A percentile compares a stretch with the other conserved stretches of the same genome.
Conservation (phyloP, 2,329 filamentous ascomycete species). For the Penicillium sp. region DNA sequence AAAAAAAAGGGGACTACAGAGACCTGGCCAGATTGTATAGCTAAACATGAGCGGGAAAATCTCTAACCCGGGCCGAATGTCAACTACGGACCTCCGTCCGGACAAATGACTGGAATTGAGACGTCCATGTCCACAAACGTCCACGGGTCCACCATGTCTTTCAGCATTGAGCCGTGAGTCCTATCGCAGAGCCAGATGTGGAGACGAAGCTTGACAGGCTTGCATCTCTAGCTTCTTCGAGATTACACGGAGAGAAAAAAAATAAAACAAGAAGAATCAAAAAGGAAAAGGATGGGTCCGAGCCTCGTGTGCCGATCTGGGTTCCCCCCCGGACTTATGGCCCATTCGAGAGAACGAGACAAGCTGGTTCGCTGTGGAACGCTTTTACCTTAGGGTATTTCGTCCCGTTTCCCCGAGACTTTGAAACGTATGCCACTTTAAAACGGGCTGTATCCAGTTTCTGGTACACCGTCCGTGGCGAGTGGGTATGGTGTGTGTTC, state of each 20-base stretch:
- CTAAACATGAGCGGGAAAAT: conserved; percentile 6
- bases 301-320: conserved; percentile 5
- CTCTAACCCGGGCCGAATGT: conserved; percentile 18
- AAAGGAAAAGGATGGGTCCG: not conserved
- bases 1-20: not conserved
- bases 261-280: not conserved
- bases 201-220: conserved; percentile 7
- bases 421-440: not conserved
- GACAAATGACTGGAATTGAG: not conserved
- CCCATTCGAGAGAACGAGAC: conserved; percentile 1
- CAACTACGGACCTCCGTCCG: not conserved
- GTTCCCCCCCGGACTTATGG: conserved; percentile 6
- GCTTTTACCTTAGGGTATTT: not conserved
- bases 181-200: conserved; percentile 3
- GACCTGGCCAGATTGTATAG: not conserved
- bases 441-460: not conserved
- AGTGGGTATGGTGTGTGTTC: not conserved
- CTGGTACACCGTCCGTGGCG: not conserved
- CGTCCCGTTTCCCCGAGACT: conserved; percentile 3
- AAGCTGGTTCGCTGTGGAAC: not conserved
- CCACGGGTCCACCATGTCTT: conserved; percentile 3
- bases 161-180: not conserved
- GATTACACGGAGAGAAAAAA: not conserved
- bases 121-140: not conserved
- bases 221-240: not conserved